phyloP scores from a whole-genome alignment of 2,329 filamentous ascomycete genomes.

The Tolypocladium paradoxum region DNA sequence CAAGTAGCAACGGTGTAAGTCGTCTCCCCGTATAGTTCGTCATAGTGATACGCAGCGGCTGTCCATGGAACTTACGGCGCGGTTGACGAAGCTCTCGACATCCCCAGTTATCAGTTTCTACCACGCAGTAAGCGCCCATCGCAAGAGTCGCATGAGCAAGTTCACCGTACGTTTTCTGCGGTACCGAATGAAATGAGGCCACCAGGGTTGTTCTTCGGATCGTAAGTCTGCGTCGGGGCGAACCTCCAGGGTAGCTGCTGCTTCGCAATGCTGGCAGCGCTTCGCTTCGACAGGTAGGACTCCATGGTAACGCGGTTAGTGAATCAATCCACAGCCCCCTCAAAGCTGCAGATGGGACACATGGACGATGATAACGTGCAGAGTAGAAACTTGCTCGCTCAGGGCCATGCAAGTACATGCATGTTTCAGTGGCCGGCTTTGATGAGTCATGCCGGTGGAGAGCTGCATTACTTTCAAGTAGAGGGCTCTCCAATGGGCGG shows the following conservation, averaged over 20 bases:
- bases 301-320: constrained; percentile 1
- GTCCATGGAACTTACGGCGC: constrained; percentile 18
- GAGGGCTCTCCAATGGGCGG: neutral
- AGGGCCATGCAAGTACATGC: neutral
- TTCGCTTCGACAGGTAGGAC: constrained; percentile 12
- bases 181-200: constrained; percentile 37
- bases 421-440: neutral
- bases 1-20: constrained; percentile 3
- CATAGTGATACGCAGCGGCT: neutral
- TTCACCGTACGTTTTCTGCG: constrained; percentile 30
- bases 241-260: constrained; percentile 22
- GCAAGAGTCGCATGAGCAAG: too few species aligned
- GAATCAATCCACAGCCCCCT: neutral
- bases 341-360: neutral
- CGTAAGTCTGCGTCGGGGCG: constrained; percentile 22
- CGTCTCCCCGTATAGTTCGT: neutral
- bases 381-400: neutral
- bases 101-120: constrained; percentile 30
- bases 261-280: constrained; percentile 11
- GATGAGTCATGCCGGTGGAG: constrained; percentile 2
- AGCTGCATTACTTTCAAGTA: neutral
- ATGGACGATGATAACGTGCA: neutral
- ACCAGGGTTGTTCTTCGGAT: constrained; percentile 23
- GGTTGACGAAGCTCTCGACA: constrained; percentile 15
- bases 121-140: neutral